Evolutionary conservation across 2,329 filamentous ascomycete species (phyloP), one percentile per base, ranked within the genome.

Genomic region (Colletotrichum sojae): DNA sequence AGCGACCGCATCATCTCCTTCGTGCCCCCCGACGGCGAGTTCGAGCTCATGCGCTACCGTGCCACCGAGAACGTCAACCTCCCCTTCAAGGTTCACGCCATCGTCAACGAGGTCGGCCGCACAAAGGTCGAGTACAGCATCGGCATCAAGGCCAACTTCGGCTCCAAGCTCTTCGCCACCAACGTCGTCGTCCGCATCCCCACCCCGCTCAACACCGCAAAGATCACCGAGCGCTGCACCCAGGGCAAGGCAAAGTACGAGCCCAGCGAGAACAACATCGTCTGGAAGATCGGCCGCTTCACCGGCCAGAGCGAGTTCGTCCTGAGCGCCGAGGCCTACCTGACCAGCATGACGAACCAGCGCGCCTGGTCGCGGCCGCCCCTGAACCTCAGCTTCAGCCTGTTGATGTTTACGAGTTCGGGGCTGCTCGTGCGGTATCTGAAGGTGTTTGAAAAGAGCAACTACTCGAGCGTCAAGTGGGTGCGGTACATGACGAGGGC

Each of bases 91-190:
- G 94, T 99, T 10, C 96, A 99, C 78, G 95, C 95, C 73, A 99
- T 99, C 74, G 96, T 99, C 77, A 97, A 97, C 78, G 96, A 99
- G 82, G 89, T 98, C 69, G 95, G 96, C 73, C 97, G 96, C 78
- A 96, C 94, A 49, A 98, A 98, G 82, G 96, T 99, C 70, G 96
- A 99, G 82, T 99, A 98, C 85, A 97, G 94, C 83, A 97, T 99
- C 76, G 94, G 94, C 62, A 95, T 99, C 77, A 95, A 96, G 77
- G 95, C 96, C 73, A 99, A 99, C 82, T 99, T 98, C 77, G 95
- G 95, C 63, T 89, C 91, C 75, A 99, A 99, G 80, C 89, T 99
- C 27, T 99, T 98, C 76, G 96, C 96, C 12, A 98, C 96, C 39
- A 99, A 98, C 76, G 96, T 99, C 31, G 87, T 98, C 45, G 90